Evolutionary conservation across 2,329 filamentous ascomycete species (phyloP).

Genomic region (Colletotrichum tropicicola): DNA sequence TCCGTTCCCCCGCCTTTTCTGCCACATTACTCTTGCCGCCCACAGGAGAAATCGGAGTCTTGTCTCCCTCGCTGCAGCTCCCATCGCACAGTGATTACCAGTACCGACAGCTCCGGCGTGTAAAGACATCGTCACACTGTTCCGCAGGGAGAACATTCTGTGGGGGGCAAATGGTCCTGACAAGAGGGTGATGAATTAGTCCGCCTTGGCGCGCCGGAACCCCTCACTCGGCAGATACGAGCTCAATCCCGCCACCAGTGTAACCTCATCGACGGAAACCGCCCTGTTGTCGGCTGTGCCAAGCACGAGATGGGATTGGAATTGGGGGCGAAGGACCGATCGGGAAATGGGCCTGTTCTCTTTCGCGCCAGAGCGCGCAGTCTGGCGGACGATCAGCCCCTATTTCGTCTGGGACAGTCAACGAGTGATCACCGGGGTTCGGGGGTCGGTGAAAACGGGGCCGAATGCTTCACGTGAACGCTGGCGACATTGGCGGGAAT

Average conservation of each 20-base stretch:
- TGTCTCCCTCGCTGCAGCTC: background rate
- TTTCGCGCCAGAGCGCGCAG: background rate
- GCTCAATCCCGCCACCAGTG: background rate
- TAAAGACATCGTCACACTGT: background rate
- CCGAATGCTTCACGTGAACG: background rate
- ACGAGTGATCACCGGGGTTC: background rate
- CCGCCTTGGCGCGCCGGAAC: conserved; percentile 18
- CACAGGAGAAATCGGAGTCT: background rate
- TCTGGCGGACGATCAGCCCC: background rate
- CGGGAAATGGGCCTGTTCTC: background rate
- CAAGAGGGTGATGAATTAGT: conserved; percentile 15
- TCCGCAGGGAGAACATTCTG: background rate
- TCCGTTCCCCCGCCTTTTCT: conserved; percentile 3
- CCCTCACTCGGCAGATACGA: conserved; percentile 22
- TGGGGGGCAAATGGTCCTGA: conserved; percentile 4
- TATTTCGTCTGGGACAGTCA: background rate
- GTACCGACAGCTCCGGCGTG: background rate
- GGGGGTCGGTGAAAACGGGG: background rate
- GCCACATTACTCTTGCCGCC: background rate
- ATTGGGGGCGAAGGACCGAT: background rate
- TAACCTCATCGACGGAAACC: background rate
- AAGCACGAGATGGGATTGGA: background rate
- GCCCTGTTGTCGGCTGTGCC: background rate
- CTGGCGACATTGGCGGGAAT: background rate
- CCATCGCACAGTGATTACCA: background rate